Percentiles rank a stretch among this genome's conserved stretches.
Evolutionary conservation across 2,329 filamentous ascomycete species (phyloP).

Genomic region (Fusarium sp.): DNA sequence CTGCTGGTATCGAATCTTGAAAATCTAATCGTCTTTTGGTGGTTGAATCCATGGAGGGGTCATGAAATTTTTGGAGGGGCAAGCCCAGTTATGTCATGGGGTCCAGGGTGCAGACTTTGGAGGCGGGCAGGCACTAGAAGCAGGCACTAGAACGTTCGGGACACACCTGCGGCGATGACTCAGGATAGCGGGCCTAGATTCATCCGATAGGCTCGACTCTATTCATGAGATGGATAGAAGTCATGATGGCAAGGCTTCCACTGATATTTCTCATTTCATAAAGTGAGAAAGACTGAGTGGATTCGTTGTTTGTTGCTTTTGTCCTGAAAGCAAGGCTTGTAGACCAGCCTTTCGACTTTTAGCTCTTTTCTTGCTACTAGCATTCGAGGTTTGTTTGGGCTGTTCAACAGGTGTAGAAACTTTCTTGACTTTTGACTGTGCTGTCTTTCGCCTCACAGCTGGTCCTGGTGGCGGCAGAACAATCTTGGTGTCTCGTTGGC

Average conservation of each 20-base stretch:
- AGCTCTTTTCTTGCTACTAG: constrained; percentile 71
- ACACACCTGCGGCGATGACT: constrained; percentile 14
- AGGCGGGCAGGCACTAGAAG: constrained; percentile 38
- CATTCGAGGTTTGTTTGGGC: constrained; percentile 57
- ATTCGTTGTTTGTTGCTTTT: constrained; percentile 55
- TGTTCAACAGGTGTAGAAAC: constrained; percentile 14
- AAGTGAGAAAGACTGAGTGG: constrained; percentile 66
- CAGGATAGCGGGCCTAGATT: constrained; percentile 16
- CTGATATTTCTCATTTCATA: constrained; percentile 48
- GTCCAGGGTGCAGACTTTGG: constrained; percentile 33
- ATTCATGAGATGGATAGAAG: background rate
- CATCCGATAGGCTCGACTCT: constrained; percentile 6
- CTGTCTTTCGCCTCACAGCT: constrained; percentile 38
- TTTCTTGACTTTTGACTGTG: constrained; percentile 32
- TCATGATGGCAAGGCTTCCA: background rate
- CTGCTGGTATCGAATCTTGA: constrained; percentile 12
- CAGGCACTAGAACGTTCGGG: constrained; percentile 41
- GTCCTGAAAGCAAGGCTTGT: constrained; percentile 68
- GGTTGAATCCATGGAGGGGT: constrained; percentile 41
- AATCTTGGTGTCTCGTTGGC: constrained; percentile 55
- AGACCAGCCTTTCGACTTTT: constrained; percentile 72
- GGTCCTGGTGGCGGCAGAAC: constrained; percentile 51
- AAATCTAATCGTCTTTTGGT: constrained; percentile 33
- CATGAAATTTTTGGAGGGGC: constrained; percentile 47
- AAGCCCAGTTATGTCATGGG: constrained; percentile 45